Conservation (phyloP, 2,329 filamentous ascomycete species). For the Neopestalotiopsis sp. region DNA sequence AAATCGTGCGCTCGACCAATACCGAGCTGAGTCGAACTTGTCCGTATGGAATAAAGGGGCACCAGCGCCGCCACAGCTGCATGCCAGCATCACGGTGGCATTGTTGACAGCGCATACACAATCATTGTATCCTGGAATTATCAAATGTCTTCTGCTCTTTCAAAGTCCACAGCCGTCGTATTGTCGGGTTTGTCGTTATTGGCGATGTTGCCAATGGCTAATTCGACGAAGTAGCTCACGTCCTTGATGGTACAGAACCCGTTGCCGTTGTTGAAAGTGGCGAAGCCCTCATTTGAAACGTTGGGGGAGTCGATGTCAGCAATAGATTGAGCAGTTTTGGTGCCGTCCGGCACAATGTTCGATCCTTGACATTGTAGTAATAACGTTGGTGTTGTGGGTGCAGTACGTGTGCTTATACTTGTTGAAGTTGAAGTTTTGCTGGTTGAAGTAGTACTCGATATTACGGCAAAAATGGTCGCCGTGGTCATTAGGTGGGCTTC, state of each 20-base stretch:
- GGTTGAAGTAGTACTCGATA: neutral
- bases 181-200: neutral
- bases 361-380: neutral
- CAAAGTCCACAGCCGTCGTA: neutral
- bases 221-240: neutral
- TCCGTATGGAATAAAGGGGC: neutral
- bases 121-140: neutral
- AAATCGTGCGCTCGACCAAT: neutral
- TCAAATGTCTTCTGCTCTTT: neutral
- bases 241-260: neutral
- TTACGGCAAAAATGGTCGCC: too few species aligned
- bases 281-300: neutral
- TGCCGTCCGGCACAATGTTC: neutral
- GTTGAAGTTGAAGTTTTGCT: neutral
- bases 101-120: neutral
- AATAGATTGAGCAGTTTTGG: neutral
- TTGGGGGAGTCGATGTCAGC: neutral
- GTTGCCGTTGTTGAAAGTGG: neutral
- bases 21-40: neutral
- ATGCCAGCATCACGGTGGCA: neutral
- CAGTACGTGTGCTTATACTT: neutral
- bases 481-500: too few species aligned
- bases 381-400: neutral
- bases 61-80: neutral
- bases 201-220: neutral